Conservation (phyloP, 2,329 filamentous ascomycete species). For the Phyllosticta citriasiana region DNA sequence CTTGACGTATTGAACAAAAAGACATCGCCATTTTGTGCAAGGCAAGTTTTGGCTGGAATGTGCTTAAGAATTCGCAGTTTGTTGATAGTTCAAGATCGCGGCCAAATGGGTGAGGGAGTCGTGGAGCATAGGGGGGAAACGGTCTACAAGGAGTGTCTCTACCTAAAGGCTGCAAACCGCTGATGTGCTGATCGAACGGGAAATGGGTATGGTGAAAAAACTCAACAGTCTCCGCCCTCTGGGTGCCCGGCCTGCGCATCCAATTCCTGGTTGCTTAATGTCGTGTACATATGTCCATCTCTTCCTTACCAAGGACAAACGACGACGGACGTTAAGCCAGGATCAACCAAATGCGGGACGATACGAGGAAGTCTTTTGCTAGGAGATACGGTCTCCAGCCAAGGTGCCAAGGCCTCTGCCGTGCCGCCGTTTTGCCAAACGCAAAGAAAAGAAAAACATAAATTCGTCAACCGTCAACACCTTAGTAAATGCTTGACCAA, state of each 20-base stretch:
- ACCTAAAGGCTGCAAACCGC: background rate
- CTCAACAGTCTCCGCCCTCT: background rate
- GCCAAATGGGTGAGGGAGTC: background rate
- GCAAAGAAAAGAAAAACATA: background rate
- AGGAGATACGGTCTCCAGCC: no score
- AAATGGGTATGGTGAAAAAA: background rate
- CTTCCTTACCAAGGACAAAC: background rate
- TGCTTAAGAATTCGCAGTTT: no score
- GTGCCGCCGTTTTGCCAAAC: background rate
- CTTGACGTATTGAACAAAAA: no score
- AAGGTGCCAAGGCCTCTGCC: no score
- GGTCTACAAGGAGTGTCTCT: background rate
- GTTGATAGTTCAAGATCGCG: no score
- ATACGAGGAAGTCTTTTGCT: no score
- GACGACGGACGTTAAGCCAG: no score
- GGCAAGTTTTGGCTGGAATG: no score
- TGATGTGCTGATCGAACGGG: background rate
- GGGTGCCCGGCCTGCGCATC: background rate
- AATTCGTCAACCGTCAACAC: background rate
- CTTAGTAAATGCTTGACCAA: background rate
- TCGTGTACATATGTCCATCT: no score
- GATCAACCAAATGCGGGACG: no score
- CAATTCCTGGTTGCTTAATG: background rate
- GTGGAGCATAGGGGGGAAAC: background rate
- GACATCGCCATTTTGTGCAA: no score